phyloP scores from a whole-genome alignment of 495 filamentous ascomycete species.

The Trichoderma orchidacearum region DNA sequence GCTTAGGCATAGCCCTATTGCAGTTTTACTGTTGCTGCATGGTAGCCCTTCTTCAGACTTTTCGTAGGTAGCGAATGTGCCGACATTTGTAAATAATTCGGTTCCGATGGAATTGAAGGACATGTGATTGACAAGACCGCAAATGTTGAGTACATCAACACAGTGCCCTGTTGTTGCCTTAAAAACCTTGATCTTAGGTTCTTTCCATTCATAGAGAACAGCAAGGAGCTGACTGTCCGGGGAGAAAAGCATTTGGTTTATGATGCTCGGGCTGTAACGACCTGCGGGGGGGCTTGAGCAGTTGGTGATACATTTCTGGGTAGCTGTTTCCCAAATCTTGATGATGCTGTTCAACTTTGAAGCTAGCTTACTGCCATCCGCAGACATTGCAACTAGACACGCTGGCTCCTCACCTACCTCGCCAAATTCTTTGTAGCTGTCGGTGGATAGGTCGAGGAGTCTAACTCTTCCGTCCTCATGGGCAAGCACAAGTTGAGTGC shows the following conservation, averaged over 20 bases:
- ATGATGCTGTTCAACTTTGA: background rate
- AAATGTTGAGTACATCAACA: background rate
- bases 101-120: background rate
- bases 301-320: background rate
- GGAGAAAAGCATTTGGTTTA: background rate
- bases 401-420: background rate
- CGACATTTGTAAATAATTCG: background rate
- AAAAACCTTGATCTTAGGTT: background rate
- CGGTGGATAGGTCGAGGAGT: background rate
- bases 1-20: background rate
- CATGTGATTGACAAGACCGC: background rate
- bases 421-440: background rate
- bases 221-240: background rate
- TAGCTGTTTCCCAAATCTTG: background rate
- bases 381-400: background rate
- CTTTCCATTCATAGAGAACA: background rate
- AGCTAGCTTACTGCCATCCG: background rate
- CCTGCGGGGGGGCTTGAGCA: background rate
- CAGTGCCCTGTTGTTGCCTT: background rate
- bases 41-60: background rate
- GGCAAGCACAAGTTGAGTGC: background rate
- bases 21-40: background rate
- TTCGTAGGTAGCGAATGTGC: background rate
- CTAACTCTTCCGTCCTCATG: background rate
- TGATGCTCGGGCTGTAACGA: background rate